Evolutionary conservation across 495 filamentous ascomycete species (phyloP).

Genomic region (Lasiosphaeriaceae sp.): DNA sequence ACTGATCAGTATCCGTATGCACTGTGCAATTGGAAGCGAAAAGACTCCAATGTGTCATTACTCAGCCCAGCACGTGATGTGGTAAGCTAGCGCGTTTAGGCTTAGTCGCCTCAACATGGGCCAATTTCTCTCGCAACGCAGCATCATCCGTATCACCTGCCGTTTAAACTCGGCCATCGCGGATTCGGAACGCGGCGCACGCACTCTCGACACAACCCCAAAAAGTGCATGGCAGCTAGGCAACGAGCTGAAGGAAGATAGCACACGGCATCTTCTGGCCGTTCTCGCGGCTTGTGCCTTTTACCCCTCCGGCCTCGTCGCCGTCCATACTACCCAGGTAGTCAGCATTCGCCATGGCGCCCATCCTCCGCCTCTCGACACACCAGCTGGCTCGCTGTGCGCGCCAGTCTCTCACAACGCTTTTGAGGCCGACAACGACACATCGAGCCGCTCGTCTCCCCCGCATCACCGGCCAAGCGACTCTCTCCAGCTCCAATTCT

Average conservation of each 20-base stretch:
- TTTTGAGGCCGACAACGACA: neutral
- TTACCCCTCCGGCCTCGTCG: neutral
- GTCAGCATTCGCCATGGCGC: neutral
- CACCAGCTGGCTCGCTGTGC: neutral
- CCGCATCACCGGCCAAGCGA: conserved; percentile 10
- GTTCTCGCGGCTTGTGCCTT: conserved; percentile 7
- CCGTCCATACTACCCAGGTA: conserved; percentile 2
- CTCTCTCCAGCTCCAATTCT: neutral
- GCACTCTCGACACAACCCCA: conserved; percentile 1
- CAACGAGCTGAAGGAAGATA: conserved; percentile 13
- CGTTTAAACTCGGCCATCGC: conserved; percentile 2
- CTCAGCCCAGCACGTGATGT: neutral
- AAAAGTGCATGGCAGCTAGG: conserved; percentile 13
- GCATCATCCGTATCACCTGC: conserved; percentile 3
- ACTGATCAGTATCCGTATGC: too few species aligned
- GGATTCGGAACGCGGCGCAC: neutral
- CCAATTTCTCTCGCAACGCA: neutral
- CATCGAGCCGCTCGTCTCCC: neutral
- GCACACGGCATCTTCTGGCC: conserved; percentile 10
- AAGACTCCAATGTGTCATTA: too few species aligned
- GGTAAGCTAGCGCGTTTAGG: neutral
- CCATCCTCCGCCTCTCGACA: neutral
- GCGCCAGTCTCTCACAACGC: neutral
- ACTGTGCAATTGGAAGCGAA: too few species aligned
- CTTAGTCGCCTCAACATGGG: neutral